A percentile compares a stretch with the other conserved stretches of the same genome.
Conservation (phyloP, 176 grass and related monocot genomes). For the Leersia perrieri region DNA sequence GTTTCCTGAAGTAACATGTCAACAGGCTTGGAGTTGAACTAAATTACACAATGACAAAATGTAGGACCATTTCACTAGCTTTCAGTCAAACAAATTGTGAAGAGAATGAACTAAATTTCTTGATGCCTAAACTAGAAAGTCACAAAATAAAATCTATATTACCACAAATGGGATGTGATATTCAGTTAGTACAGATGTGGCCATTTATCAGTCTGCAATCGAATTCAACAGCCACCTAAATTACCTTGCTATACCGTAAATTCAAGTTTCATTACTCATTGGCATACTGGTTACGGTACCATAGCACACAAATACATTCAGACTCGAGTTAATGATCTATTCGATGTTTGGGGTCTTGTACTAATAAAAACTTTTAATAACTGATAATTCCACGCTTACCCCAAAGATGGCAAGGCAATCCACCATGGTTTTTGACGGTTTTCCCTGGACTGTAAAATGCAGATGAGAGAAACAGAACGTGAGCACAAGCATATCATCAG, state of each 20-base stretch:
- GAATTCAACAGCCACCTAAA: not conserved
- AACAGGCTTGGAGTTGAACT: not conserved
- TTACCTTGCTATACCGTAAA: slow-evolving; percentile 5
- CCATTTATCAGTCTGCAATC: not conserved
- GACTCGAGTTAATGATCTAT: not conserved
- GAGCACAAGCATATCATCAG: not conserved
- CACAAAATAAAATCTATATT: not conserved
- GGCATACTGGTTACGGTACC: not conserved
- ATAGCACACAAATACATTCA: not conserved
- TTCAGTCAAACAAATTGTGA: not conserved
- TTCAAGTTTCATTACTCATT: not conserved
- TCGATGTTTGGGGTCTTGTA: not conserved
- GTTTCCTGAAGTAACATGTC: not conserved
- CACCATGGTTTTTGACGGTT: slow-evolving; percentile 84
- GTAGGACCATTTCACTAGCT: not conserved
- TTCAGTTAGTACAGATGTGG: not conserved
- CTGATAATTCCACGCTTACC: slow-evolving; percentile 48
- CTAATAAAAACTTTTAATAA: not conserved
- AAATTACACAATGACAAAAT: not conserved
- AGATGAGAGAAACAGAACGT: not conserved
- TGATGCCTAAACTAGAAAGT: not conserved
- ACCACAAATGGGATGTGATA: not conserved
- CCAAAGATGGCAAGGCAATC: slow-evolving; percentile 89
- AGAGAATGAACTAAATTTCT: not conserved
- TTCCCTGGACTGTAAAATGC: slow-evolving; percentile 69